phyloP scores from a whole-genome alignment of 257 asterid species.

The Fraxinus anomala region DNA sequence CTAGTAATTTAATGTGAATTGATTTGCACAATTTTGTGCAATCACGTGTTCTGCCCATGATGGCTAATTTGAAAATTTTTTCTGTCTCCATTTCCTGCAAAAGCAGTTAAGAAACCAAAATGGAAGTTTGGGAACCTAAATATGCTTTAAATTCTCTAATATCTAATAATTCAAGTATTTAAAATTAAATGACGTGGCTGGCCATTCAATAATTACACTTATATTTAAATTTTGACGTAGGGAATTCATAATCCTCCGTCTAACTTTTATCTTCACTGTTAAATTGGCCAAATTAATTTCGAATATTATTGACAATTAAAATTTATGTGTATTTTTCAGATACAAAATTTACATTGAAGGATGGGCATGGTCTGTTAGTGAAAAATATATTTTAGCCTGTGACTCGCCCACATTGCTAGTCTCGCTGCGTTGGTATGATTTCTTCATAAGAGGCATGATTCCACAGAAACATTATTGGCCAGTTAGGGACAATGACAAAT shows the following conservation, averaged over 20 bases:
- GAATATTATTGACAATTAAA: background rate
- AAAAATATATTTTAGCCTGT: constrained; percentile 83
- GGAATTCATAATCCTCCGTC: no score
- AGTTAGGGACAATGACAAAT: constrained; percentile 56
- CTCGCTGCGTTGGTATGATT: constrained; percentile 70
- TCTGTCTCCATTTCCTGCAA: background rate
- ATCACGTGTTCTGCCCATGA: background rate
- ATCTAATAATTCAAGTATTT: background rate
- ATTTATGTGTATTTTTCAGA: constrained; percentile 34
- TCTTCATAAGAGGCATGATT: constrained; percentile 72
- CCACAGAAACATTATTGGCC: constrained; percentile 93
- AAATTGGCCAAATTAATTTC: no score
- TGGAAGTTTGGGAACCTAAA: background rate
- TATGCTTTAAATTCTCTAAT: background rate
- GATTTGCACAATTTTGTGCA: background rate
- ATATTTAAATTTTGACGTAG: no score
- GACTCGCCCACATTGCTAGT: constrained; percentile 72
- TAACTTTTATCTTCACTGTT: no score
- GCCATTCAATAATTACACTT: no score
- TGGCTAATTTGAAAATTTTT: background rate
- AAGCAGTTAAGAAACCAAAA: background rate
- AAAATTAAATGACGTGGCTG: background rate
- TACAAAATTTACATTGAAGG: constrained; percentile 92
- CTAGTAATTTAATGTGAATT: background rate
- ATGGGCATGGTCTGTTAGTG: constrained; percentile 87